These are phyloP conservation scores for Globisporangium lucens DNA, from an alignment of 352 stramenopile genomes.

Conservation along the genomic window DNA sequence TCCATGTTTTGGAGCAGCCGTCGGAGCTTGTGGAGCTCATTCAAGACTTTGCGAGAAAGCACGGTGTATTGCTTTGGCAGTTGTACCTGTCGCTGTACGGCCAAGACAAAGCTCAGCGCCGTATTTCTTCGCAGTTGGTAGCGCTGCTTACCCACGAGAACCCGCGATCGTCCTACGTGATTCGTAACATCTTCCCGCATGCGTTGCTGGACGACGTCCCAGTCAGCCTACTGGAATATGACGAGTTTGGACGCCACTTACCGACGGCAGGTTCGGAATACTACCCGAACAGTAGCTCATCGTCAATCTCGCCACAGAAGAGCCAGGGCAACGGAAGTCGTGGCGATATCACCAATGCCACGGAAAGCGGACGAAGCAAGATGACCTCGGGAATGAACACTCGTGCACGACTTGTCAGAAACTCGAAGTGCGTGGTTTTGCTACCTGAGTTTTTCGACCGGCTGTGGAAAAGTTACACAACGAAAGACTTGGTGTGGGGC, in stretches of 20 bases:
- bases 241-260: conserved; percentile 78
- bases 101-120: conserved; percentile 80
- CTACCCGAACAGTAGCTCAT: conserved; percentile 35
- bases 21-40: conserved; percentile 85
- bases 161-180: conserved; percentile 72
- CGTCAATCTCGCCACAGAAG: conserved; percentile 31
- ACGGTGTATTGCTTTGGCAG: conserved; percentile 81
- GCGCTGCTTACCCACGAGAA: conserved; percentile 86
- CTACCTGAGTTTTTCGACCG: conserved; percentile 87
- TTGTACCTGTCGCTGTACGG: conserved; percentile 79
- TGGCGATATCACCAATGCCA: conserved; percentile 60
- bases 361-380: conserved; percentile 66
- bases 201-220: conserved; percentile 77
- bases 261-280: conserved; percentile 49
- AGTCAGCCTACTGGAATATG: conserved; percentile 70
- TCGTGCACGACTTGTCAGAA: conserved; percentile 62
- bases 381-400: conserved; percentile 76
- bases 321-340: conserved; percentile 30
- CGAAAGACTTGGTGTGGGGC: conserved; percentile 84
- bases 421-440: conserved; percentile 77
- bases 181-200: conserved; percentile 83
- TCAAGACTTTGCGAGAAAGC: conserved; percentile 83
- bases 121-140: conserved; percentile 84
- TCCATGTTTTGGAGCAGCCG: conserved; percentile 82
- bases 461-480: conserved; percentile 64